phyloP scores from a whole-genome alignment of 306 rosid species.

The Quercus suber region DNA sequence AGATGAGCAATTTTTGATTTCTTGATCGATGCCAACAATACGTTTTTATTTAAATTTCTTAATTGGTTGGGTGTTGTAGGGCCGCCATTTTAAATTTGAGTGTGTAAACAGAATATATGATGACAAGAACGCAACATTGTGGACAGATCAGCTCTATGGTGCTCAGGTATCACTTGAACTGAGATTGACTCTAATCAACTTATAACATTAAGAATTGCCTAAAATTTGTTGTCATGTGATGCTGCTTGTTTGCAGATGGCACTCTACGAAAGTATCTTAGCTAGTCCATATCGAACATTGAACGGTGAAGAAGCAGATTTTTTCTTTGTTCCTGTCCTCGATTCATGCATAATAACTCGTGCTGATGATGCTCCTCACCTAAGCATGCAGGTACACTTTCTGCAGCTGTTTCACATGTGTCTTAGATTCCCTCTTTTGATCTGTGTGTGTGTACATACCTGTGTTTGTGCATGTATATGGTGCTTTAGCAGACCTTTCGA shows the following conservation, averaged over 20 bases:
- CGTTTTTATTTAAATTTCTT: conserved; percentile 13
- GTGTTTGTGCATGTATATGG: background rate
- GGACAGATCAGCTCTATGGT: conserved; percentile 86
- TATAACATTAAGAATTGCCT: background rate
- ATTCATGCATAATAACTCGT: conserved; percentile 90
- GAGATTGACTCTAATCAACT: conserved; percentile 14
- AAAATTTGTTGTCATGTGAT: conserved; percentile 15
- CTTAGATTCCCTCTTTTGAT: background rate
- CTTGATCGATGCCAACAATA: conserved; percentile 19
- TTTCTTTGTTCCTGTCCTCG: conserved; percentile 96
- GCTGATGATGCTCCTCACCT: conserved; percentile 96
- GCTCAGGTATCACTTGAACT: conserved; percentile 66
- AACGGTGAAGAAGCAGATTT: conserved; percentile 94
- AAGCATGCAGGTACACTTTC: conserved; percentile 58
- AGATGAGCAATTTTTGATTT: conserved; percentile 24
- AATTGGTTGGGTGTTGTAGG: conserved; percentile 47
- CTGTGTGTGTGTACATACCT: background rate
- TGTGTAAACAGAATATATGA: conserved; percentile 88
- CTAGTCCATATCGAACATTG: conserved; percentile 89
- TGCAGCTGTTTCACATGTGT: background rate
- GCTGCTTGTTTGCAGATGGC: conserved; percentile 62
- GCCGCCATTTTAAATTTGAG: conserved; percentile 85
- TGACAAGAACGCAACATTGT: conserved; percentile 59
- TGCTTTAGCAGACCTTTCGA: background rate
- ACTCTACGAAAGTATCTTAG: conserved; percentile 79